phyloP scores from a whole-genome alignment of 2,329 filamentous ascomycete genomes.

The Colletotrichum eremochloae region DNA sequence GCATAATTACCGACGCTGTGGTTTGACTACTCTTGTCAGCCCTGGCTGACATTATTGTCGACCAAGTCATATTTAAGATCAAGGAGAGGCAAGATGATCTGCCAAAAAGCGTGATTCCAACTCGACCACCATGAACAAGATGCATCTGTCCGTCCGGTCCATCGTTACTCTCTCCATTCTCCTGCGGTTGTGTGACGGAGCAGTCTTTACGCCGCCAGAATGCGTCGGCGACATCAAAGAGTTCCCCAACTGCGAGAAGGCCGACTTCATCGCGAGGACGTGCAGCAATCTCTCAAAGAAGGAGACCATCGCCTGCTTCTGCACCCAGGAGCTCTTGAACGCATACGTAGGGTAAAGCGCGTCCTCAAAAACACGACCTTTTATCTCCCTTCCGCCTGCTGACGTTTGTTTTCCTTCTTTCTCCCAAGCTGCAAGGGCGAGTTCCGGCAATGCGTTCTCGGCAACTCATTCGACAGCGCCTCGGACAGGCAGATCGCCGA shows the following conservation, averaged over 20 bases:
- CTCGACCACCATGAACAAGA: not conserved
- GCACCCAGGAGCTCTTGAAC: constrained; percentile 16
- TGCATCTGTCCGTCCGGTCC: not conserved
- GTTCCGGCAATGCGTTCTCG: constrained; percentile 5
- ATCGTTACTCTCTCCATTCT: not conserved
- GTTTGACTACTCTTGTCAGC: not conserved
- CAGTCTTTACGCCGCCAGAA: not conserved
- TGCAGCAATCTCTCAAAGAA: constrained; percentile 18
- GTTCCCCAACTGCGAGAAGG: constrained; percentile 15
- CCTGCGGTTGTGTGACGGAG: not conserved
- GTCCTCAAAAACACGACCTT: too few relatives aligned
- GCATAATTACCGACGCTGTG: not conserved
- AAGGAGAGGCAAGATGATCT: not conserved
- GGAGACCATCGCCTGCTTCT: constrained; percentile 18
- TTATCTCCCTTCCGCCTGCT: too few relatives aligned
- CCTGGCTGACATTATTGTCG: too few relatives aligned
- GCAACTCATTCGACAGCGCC: constrained; percentile 12
- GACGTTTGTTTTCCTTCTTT: too few relatives aligned
- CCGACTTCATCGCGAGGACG: not conserved
- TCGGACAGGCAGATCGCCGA: constrained; percentile 12
- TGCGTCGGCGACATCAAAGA: constrained; percentile 5
- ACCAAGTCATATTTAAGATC: not conserved
- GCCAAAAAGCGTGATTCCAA: too few relatives aligned
- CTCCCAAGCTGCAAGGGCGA: constrained; percentile 18
- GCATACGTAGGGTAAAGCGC: constrained; percentile 18